Evolutionary conservation across 768 basidiomycete species (phyloP).

Genomic region (Rubroboletus satanas): DNA sequence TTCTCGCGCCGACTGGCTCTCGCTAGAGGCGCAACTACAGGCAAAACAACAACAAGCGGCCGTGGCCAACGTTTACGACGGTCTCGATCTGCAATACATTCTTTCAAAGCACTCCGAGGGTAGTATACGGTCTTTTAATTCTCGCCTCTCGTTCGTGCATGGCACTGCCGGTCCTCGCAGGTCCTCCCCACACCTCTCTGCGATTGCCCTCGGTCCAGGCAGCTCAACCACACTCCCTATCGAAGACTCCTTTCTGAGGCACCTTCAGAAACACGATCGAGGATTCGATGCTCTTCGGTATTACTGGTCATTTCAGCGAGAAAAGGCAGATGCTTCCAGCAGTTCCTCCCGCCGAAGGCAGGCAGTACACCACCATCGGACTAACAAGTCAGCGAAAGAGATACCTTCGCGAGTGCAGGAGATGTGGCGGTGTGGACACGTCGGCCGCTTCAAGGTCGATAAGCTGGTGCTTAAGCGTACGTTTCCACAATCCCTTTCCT

Average conservation of each 20-base stretch:
- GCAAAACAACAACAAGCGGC: slow-evolving; percentile 14
- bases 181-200: slow-evolving; percentile 29
- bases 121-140: slow-evolving; percentile 31
- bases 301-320: slow-evolving; percentile 60
- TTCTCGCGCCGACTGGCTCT: slow-evolving; percentile 48
- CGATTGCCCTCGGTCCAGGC: slow-evolving; percentile 21
- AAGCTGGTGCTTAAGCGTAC: slow-evolving; percentile 36
- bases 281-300: slow-evolving; percentile 41
- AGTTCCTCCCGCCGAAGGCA: slow-evolving; percentile 25
- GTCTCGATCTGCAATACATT: slow-evolving; percentile 46
- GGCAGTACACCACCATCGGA: slow-evolving; percentile 10
- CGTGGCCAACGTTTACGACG: slow-evolving; percentile 24
- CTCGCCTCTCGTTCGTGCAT: slow-evolving; percentile 19
- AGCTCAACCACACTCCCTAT: slow-evolving; percentile 33
- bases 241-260: slow-evolving; percentile 40
- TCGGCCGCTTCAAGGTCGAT: slow-evolving; percentile 63
- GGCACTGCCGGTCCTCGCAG: neutral
- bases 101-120: slow-evolving; percentile 34
- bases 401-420: slow-evolving; percentile 41
- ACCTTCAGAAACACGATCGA: slow-evolving; percentile 37
- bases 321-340: slow-evolving; percentile 39
- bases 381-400: slow-evolving; percentile 18
- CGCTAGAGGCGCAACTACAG: slow-evolving; percentile 42
- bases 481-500: slow-evolving; percentile 14
- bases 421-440: slow-evolving; percentile 60